Conservation (phyloP, 768 basidiomycete genomes). For the Pisolithus orientalis region DNA sequence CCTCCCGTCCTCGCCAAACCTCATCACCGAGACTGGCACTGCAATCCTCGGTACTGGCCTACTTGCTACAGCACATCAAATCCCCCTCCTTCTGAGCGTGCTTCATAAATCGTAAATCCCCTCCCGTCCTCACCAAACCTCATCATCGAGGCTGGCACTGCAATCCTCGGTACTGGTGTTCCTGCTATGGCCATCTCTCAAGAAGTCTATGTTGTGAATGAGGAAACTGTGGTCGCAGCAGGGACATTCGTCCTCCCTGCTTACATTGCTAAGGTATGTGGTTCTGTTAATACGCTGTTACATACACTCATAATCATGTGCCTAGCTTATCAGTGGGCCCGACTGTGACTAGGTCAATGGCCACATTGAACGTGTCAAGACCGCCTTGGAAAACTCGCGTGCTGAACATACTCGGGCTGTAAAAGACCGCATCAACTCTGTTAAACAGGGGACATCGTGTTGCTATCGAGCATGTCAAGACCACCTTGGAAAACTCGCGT, state of each 20-base stretch:
- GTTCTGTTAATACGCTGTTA: conserved; percentile 3
- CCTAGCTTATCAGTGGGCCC: conserved; percentile 71
- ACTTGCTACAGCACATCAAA: conserved; percentile 38
- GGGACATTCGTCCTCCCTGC: conserved; percentile 80
- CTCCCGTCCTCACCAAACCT: too few species aligned
- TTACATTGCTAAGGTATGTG: conserved; percentile 71
- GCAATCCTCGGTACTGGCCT: conserved; percentile 87
- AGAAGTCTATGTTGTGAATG: conserved; percentile 96
- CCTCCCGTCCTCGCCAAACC: conserved; percentile 76
- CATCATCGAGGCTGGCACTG: too few species aligned
- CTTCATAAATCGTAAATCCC: too few species aligned
- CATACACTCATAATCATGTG: conserved; percentile 8
- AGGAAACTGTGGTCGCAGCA: conserved; percentile 85
- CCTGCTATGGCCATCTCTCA: conserved; percentile 77
- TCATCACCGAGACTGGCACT: conserved; percentile 93
- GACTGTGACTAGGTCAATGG: conserved; percentile 90
- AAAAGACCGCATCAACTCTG: conserved; percentile 85
- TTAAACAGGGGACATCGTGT: conserved; percentile 88
- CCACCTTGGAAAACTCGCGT: too few species aligned
- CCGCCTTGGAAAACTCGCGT: conserved; percentile 74
- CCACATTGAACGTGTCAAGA: conserved; percentile 79
- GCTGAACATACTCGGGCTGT: conserved; percentile 90
- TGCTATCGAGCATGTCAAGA: too few species aligned
- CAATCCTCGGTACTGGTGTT: too few species aligned
- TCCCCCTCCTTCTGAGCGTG: too few species aligned